These are phyloP conservation scores for Naegleria fowleri DNA, from an alignment of 208 protist genomes.

Conservation along the genomic window DNA sequence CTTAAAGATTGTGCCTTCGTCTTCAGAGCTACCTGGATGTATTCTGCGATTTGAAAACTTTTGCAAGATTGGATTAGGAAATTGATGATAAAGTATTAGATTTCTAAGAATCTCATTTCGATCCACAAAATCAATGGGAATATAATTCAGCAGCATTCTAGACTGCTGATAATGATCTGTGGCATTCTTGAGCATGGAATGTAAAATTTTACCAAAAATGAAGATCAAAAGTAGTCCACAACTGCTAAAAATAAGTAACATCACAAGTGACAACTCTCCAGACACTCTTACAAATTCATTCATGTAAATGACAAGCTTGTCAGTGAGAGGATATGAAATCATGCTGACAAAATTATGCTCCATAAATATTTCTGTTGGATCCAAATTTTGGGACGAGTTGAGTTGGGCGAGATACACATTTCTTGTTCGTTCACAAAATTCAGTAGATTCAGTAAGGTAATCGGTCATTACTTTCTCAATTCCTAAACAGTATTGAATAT, in stretches of 20 bases:
- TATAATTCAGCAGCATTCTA: not conserved
- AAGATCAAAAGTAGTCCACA: not conserved
- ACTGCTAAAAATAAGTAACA: not conserved
- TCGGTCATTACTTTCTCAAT: not conserved
- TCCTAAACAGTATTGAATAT: not conserved
- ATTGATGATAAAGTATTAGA: not conserved
- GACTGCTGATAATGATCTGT: not conserved
- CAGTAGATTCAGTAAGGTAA: not conserved
- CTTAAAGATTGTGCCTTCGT: not conserved
- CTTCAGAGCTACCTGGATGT: not conserved
- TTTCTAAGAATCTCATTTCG: not conserved
- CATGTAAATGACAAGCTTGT: not conserved
- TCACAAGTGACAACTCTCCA: not conserved
- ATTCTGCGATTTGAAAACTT: not conserved
- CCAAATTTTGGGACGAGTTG: not conserved
- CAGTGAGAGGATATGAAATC: not conserved
- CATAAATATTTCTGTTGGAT: not conserved
- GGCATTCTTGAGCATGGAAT: not conserved
- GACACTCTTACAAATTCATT: not conserved
- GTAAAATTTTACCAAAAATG: not conserved
- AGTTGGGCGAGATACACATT: not conserved
- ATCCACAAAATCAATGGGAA: not conserved
- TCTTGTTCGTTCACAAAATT: not conserved
- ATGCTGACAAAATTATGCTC: not conserved
- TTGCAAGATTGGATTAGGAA: not conserved